phyloP scores from a whole-genome alignment of 2,329 filamentous ascomycete species.

The Teratosphaeria epicoccoides region DNA sequence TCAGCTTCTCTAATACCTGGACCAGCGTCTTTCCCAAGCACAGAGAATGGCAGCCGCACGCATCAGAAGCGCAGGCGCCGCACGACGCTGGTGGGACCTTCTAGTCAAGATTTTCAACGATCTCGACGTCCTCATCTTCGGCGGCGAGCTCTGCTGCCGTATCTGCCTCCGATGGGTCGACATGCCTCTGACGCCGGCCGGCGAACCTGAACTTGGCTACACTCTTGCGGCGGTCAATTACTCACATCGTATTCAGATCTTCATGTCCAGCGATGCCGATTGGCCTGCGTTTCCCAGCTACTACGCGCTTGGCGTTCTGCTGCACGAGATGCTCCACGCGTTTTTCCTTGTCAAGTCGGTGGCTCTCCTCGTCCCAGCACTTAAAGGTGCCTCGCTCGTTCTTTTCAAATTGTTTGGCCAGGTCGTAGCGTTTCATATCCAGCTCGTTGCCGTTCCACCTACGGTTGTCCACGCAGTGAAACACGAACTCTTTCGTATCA shows the following conservation, averaged over 20 bases:
- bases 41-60: not conserved
- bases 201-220: not conserved
- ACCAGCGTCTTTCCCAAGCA: not conserved
- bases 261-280: not conserved
- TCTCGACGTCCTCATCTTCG: constrained; percentile 7
- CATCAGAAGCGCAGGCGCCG: not conserved
- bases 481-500: not conserved
- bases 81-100: constrained; percentile 3
- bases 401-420: not conserved
- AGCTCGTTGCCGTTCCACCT: not conserved
- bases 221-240: not conserved
- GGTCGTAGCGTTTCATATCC: not conserved
- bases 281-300: constrained; percentile 1
- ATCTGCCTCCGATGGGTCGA: constrained; percentile 5
- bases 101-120: constrained; percentile 10
- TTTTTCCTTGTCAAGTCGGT: constrained; percentile 23
- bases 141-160: constrained; percentile 5
- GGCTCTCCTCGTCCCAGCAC: constrained; percentile 12
- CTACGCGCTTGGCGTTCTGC: not conserved
- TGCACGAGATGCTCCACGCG: constrained; percentile 8
- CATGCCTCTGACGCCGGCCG: not conserved
- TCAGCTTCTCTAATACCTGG: not conserved
- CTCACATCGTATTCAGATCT: constrained; percentile 1
- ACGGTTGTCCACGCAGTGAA: not conserved
- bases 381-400: not conserved